Evolutionary conservation across 257 asterid genomes (phyloP).

Genomic region (Vinca minor): DNA sequence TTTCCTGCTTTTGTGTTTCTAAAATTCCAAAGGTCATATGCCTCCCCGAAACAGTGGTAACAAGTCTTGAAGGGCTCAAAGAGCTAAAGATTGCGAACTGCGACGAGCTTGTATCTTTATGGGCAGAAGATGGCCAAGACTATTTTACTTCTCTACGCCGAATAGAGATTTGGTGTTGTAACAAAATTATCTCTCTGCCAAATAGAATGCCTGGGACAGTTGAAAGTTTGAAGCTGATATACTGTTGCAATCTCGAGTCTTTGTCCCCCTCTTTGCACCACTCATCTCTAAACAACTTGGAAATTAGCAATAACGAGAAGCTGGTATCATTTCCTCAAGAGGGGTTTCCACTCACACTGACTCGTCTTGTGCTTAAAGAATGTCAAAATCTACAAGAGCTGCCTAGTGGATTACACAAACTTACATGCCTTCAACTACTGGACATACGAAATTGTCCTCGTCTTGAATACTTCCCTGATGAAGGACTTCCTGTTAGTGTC

Average conservation of each 20-base stretch:
- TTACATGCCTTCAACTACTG: no score
- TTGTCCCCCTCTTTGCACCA: not conserved
- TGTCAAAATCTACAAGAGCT: not conserved
- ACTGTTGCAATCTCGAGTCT: slow-evolving; percentile 3
- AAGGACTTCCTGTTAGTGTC: no score
- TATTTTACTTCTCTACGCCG: not conserved
- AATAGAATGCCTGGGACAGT: not conserved
- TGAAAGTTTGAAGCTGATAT: not conserved
- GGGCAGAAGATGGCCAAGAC: slow-evolving; percentile 1
- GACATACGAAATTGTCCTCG: no score
- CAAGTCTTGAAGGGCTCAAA: not conserved
- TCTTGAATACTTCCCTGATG: no score
- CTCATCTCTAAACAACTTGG: slow-evolving; percentile 1
- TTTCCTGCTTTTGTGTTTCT: not conserved
- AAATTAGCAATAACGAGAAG: slow-evolving; percentile 1
- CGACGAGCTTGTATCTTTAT: not conserved
- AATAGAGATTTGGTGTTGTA: slow-evolving; percentile 8
- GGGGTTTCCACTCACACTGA: not conserved
- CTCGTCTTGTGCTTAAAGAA: slow-evolving; percentile 1
- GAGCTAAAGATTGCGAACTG: slow-evolving; percentile 2
- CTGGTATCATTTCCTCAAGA: not conserved
- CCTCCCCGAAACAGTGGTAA: not conserved
- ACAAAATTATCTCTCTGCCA: not conserved
- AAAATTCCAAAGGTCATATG: not conserved
- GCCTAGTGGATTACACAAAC: no score